Evolutionary conservation across 2,329 filamentous ascomycete species (phyloP).

Genomic region (Botryotinia convoluta): DNA sequence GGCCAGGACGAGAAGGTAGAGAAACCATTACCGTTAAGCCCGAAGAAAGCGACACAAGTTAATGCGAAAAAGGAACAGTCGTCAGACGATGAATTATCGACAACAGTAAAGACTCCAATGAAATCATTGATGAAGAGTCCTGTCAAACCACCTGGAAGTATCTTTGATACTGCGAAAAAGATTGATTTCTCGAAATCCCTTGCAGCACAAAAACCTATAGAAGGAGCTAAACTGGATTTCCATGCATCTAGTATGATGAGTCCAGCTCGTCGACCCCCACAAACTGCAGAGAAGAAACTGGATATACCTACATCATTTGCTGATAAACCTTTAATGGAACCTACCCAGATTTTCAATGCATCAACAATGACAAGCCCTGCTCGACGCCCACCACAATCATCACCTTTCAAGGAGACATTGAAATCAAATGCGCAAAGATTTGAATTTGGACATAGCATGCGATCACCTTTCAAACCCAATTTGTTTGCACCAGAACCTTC

Average conservation of each 20-base stretch:
- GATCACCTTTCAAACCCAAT: slow-evolving; percentile 36
- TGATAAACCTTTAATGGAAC: slow-evolving; percentile 32
- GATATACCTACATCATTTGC: slow-evolving; percentile 39
- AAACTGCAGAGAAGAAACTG: slow-evolving; percentile 39
- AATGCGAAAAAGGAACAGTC: slow-evolving; percentile 44
- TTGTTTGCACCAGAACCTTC: slow-evolving; percentile 29
- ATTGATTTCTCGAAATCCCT: slow-evolving; percentile 39
- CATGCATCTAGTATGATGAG: slow-evolving; percentile 47
- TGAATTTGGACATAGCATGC: slow-evolving; percentile 30
- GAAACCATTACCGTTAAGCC: slow-evolving; percentile 55
- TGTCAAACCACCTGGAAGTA: slow-evolving; percentile 47
- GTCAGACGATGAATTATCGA: slow-evolving; percentile 60
- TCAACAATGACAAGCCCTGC: slow-evolving; percentile 53
- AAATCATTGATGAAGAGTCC: slow-evolving; percentile 56
- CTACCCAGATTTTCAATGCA: slow-evolving; percentile 39
- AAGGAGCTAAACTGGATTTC: slow-evolving; percentile 39
- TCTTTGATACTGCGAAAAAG: slow-evolving; percentile 39
- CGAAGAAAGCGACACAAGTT: slow-evolving; percentile 63
- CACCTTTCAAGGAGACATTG: slow-evolving; percentile 54
- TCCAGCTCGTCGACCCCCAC: slow-evolving; percentile 54
- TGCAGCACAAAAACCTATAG: slow-evolving; percentile 31
- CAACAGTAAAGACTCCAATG: slow-evolving; percentile 49
- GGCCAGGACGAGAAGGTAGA: slow-evolving; percentile 37
- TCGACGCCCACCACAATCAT: slow-evolving; percentile 52
- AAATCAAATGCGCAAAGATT: slow-evolving; percentile 55